phyloP scores from a whole-genome alignment of 306 rosid genomes.

The Cucurbita maxima region DNA sequence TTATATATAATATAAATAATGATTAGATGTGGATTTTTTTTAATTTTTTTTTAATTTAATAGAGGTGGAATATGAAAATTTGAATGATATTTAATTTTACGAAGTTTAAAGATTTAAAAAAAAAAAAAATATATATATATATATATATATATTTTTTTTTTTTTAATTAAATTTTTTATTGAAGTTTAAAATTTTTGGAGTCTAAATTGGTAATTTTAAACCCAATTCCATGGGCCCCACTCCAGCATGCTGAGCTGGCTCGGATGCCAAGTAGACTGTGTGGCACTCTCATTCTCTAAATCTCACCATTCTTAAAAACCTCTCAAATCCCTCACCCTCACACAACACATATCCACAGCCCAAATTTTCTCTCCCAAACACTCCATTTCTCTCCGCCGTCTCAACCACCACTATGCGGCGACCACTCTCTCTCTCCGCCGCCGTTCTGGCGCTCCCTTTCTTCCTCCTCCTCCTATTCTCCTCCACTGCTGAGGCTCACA shows the following conservation, averaged over 20 bases:
- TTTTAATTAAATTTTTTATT: too few species aligned
- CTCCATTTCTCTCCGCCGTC: not conserved
- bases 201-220: too few species aligned
- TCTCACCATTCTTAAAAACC: not conserved
- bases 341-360: not conserved
- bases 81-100: too few species aligned
- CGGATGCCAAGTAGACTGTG: not conserved
- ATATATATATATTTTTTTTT: too few species aligned
- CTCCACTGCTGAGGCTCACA: conserved; percentile 24
- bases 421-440: not conserved
- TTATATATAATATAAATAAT: not conserved
- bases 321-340: not conserved
- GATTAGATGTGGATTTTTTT: not conserved
- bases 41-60: too few species aligned
- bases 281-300: not conserved
- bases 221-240: not conserved
- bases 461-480: conserved; percentile 1
- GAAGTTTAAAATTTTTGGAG: too few species aligned
- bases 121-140: too few species aligned
- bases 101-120: too few species aligned
- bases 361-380: not conserved
- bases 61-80: too few species aligned
- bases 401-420: not conserved
- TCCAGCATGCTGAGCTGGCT: not conserved
- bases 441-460: conserved; percentile 15